phyloP scores from a whole-genome alignment of 805 yeast species.

The Torulaspora microellipsoides region DNA sequence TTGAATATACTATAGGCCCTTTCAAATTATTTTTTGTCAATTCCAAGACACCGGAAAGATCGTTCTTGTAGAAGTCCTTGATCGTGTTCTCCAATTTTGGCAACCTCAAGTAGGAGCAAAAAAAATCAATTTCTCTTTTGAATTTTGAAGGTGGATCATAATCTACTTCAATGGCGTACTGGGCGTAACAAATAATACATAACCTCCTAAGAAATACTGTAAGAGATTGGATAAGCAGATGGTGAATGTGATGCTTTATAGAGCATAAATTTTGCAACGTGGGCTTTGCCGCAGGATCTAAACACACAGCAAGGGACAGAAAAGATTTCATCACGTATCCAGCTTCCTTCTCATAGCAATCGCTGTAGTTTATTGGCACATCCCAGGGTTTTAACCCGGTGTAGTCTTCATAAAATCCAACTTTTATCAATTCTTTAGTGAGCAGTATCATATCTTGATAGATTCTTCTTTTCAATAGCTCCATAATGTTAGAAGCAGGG shows the following conservation, averaged over 20 bases:
- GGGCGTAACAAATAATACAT: constrained; percentile 13
- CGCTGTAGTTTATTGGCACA: not conserved
- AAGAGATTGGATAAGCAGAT: constrained; percentile 12
- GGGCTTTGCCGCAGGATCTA: not conserved
- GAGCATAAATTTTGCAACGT: not conserved
- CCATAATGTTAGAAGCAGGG: constrained; percentile 13
- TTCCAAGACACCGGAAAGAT: constrained; percentile 1
- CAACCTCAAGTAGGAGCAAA: constrained; percentile 1
- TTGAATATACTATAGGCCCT: too few species aligned
- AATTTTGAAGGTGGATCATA: not conserved
- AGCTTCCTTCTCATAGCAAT: constrained; percentile 1
- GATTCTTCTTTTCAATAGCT: constrained; percentile 17
- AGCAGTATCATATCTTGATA: constrained; percentile 17
- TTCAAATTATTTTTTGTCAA: not conserved
- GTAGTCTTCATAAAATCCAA: constrained; percentile 6
- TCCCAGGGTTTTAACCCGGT: not conserved
- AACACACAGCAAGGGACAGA: not conserved
- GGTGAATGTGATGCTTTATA: constrained; percentile 7
- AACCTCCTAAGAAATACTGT: constrained; percentile 20
- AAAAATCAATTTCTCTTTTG: constrained; percentile 2
- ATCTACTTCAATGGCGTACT: constrained; percentile 10
- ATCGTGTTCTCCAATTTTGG: constrained; percentile 2
- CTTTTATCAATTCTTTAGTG: constrained; percentile 11
- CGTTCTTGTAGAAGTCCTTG: constrained; percentile 3
- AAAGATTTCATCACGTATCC: not conserved